phyloP scores from a whole-genome alignment of 1,284 basidiomycete species.

The Golubevia sp. region DNA sequence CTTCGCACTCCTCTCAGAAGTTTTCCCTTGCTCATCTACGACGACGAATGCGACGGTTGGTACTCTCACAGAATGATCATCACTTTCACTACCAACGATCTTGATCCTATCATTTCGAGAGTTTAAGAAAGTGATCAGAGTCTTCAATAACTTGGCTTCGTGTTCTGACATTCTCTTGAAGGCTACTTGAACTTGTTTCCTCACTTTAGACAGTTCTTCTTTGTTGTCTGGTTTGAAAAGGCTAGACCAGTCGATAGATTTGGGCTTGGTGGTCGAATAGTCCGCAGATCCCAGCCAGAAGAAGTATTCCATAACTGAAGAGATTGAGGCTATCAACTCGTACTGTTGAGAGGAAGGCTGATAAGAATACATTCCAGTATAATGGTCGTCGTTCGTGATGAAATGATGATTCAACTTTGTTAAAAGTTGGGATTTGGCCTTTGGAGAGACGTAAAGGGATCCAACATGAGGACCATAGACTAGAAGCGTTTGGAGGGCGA shows the following conservation, averaged over 20 bases:
- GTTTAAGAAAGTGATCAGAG: conserved; percentile 64
- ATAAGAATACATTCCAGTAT: conserved; percentile 74
- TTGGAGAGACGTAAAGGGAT: conserved; percentile 69
- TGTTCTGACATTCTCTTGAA: conserved; percentile 63
- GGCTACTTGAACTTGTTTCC: conserved; percentile 62
- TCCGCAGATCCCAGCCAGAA: conserved; percentile 65
- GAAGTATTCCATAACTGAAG: conserved; percentile 72
- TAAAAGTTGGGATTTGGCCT: conserved; percentile 66
- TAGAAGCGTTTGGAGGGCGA: conserved; percentile 58
- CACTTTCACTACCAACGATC: conserved; percentile 70
- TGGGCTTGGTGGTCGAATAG: neutral
- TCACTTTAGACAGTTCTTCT: conserved; percentile 26
- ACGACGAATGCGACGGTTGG: conserved; percentile 77
- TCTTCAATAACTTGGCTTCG: conserved; percentile 64
- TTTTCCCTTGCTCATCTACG: conserved; percentile 59
- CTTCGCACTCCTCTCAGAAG: conserved; percentile 67
- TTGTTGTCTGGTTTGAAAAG: neutral
- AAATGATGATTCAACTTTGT: conserved; percentile 74
- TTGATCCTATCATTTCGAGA: conserved; percentile 64
- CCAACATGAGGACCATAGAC: conserved; percentile 77
- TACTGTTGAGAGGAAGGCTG: conserved; percentile 68
- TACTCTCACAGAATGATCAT: conserved; percentile 61
- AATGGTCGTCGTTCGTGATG: conserved; percentile 64
- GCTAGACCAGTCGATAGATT: conserved; percentile 15
- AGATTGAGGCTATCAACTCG: conserved; percentile 70